These are phyloP conservation scores for Linnemannia hyalina DNA, from an alignment of 192 early-diverging fungal genomes.

Conservation along the genomic window DNA sequence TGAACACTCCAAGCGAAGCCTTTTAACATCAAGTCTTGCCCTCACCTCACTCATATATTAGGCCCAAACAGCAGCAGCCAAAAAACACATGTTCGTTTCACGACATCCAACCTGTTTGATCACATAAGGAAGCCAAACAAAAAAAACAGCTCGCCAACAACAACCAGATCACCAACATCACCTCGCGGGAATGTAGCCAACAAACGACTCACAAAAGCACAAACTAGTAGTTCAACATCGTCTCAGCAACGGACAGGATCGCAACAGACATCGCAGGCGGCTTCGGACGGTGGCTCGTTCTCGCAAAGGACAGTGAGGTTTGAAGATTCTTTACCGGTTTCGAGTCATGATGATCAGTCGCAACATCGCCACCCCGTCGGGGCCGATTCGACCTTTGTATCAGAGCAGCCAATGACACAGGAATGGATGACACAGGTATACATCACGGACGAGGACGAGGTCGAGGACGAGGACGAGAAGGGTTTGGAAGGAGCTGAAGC, in stretches of 20 bases:
- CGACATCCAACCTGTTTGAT: neutral
- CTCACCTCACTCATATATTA: neutral
- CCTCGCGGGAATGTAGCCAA: neutral
- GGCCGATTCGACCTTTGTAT: neutral
- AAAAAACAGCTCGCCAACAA: neutral
- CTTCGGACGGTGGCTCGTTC: neutral
- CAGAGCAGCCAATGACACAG: neutral
- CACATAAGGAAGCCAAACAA: neutral
- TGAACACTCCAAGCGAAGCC: too few species aligned
- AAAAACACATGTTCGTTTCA: neutral
- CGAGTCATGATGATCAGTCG: neutral
- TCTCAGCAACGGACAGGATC: neutral
- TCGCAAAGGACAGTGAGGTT: neutral
- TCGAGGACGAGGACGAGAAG: neutral
- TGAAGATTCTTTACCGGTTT: neutral
- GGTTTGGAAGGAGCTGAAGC: neutral
- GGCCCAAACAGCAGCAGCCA: neutral
- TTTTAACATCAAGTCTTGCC: neutral
- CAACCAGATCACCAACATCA: neutral
- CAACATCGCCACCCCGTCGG: neutral
- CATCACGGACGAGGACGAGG: neutral
- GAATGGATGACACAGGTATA: neutral
- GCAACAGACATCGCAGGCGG: neutral
- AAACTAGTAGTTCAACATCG: neutral
- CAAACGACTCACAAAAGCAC: neutral